These are phyloP conservation scores for Talaromyces verruculosus DNA, from an alignment of 2,329 filamentous ascomycete species.

Conservation along the genomic window DNA sequence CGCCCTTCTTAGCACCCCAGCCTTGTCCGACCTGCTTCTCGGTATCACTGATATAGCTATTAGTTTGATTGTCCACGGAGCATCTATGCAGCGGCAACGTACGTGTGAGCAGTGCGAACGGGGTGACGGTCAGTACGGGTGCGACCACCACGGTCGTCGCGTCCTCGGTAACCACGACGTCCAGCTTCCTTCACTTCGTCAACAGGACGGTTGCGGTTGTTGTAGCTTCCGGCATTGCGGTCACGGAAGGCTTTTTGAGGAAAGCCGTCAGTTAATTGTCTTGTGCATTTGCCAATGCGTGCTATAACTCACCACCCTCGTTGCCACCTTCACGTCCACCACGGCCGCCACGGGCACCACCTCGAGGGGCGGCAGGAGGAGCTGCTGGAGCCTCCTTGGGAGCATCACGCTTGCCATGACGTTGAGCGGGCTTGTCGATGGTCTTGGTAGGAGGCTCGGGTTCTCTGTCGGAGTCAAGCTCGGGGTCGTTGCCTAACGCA, in stretches of 20 bases:
- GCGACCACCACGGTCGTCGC: conserved; percentile 60
- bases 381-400: conserved; percentile 65
- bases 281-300: neutral
- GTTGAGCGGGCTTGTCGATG: conserved; percentile 76
- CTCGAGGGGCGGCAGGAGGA: conserved; percentile 37
- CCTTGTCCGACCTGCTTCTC: conserved; percentile 66
- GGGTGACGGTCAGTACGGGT: conserved; percentile 63
- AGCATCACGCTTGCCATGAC: conserved; percentile 83
- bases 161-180: conserved; percentile 54
- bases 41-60: conserved; percentile 38
- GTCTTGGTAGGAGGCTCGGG: conserved; percentile 80
- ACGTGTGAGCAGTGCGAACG: conserved; percentile 58
- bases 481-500: conserved; percentile 64
- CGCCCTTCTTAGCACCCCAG: conserved; percentile 81
- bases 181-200: conserved; percentile 61
- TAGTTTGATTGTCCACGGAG: conserved; percentile 27
- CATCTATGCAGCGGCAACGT: conserved; percentile 35
- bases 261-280: neutral
- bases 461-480: conserved; percentile 71
- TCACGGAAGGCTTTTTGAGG: conserved; percentile 74
- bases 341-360: conserved; percentile 35
- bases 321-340: conserved; percentile 60
- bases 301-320: conserved; percentile 73
- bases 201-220: conserved; percentile 77
- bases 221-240: conserved; percentile 73